Conservation (phyloP, 371 early-diverging fungal genomes). For the Paraphysoderma sedebokerense region DNA sequence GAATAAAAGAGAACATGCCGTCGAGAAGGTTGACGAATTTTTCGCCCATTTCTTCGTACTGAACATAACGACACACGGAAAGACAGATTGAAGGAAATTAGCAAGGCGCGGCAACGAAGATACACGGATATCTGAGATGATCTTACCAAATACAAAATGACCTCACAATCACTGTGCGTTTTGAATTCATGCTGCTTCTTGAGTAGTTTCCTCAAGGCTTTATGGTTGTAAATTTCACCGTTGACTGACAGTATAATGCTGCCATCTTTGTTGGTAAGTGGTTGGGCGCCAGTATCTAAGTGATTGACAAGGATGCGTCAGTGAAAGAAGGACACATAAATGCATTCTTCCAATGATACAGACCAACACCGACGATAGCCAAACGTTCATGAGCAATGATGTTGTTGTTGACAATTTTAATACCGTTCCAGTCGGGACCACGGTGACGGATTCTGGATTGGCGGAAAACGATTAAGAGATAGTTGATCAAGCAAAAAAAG, state of each 20-base stretch:
- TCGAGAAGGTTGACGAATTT: conserved; percentile 66
- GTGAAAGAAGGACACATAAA: no score
- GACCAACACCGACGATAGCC: conserved; percentile 91
- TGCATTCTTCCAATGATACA: conserved; percentile 9
- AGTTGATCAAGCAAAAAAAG: background rate
- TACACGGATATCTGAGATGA: background rate
- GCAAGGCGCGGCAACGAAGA: background rate
- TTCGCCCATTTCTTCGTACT: conserved; percentile 74
- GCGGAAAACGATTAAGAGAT: conserved; percentile 2
- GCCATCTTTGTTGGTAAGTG: conserved; percentile 74
- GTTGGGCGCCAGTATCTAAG: conserved; percentile 94
- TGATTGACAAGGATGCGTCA: no score
- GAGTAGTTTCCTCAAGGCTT: conserved; percentile 52
- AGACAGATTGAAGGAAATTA: background rate
- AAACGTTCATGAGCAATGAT: conserved; percentile 90
- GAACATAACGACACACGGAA: background rate
- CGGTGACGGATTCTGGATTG: conserved; percentile 58
- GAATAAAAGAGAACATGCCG: conserved; percentile 89
- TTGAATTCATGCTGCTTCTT: conserved; percentile 53
- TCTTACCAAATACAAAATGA: conserved; percentile 78
- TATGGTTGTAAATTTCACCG: conserved; percentile 97
- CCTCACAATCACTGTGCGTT: conserved; percentile 93
- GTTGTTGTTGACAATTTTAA: conserved; percentile 46
- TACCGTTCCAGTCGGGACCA: conserved; percentile 93
- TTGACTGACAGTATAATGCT: conserved; percentile 72